Evolutionary conservation across 225 moss, liverwort and hornwort genomes (phyloP).

Genomic region (Polytrichum commune): DNA sequence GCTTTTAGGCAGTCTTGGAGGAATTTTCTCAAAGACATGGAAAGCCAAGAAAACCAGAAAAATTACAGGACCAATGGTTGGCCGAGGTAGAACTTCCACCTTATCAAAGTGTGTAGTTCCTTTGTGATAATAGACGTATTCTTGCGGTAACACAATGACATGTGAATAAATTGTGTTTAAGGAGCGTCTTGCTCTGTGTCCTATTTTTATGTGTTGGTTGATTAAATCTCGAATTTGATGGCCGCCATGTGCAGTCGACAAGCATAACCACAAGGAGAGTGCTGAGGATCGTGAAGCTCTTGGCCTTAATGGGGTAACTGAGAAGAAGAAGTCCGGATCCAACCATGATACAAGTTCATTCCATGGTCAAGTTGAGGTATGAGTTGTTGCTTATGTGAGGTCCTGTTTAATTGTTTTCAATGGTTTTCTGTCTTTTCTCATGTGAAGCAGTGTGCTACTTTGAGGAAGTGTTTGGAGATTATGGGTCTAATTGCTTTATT

Average conservation of each 20-base stretch:
- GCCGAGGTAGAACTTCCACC: slow-evolving; percentile 34
- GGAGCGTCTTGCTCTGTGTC: too few species aligned
- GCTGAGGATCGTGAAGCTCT: slow-evolving; percentile 60
- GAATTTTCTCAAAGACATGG: slow-evolving; percentile 57
- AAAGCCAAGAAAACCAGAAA: slow-evolving; percentile 61
- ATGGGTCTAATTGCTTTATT: neutral
- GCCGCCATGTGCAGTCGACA: slow-evolving; percentile 23
- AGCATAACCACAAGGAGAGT: slow-evolving; percentile 37
- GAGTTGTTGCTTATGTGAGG: too few species aligned
- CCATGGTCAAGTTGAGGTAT: slow-evolving; percentile 43
- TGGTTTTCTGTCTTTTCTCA: too few species aligned
- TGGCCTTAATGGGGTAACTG: slow-evolving; percentile 40
- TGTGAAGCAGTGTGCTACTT: too few species aligned
- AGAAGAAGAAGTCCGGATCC: slow-evolving; percentile 31
- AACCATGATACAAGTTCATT: slow-evolving; percentile 39
- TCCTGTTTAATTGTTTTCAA: too few species aligned
- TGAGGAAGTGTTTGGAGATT: too few species aligned
- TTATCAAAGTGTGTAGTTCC: neutral
- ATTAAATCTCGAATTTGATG: neutral
- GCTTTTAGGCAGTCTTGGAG: slow-evolving; percentile 59
- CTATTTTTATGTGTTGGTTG: too few species aligned
- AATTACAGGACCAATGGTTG: slow-evolving; percentile 57
- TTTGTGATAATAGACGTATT: too few species aligned
- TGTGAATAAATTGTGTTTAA: too few species aligned
- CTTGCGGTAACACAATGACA: too few species aligned